Evolutionary conservation across 2,329 filamentous ascomycete genomes (phyloP), one percentile per base, ranked within the genome.

Genomic region (Aspergillus fumigatus): DNA sequence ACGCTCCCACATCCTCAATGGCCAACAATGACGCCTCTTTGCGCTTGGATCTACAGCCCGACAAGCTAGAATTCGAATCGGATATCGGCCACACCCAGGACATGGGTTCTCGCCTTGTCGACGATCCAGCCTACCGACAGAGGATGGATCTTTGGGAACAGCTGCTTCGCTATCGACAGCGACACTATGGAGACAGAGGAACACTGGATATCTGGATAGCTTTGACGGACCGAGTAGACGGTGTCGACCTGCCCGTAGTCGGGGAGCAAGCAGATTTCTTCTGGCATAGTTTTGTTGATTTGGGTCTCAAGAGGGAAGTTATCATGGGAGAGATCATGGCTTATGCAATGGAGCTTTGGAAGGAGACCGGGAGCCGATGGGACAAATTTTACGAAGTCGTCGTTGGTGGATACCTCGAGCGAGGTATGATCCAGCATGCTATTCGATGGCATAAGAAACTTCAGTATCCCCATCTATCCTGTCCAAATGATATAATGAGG

Each of bases 141-240:
- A 69, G 79, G 59, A 71, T 77, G 53, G 63, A 68, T n/a, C 66
- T 79, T 14, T 80, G 77, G 77, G 71, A 73, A 43, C 71, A 78
- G 47, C 61, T 80, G 26, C 66, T 80, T n/a, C 65, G 70, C 10
- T 76, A 75, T 58, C 72, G 75, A 26, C 74, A 75, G 58, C 74
- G 76, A 2, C 71, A 73, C 53, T 72, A 78, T 61, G 77, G 77
- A 10, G 68, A 74, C 26, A 60, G 71, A 49, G 77, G 77, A 4
- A 74, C 73, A 17, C 58, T 73, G 32, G 67, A 70, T 45, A 76
- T 79, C 35, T 79, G 73, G 71, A 65, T 71, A 49, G 74, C 71
- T 19, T 52, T 79, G 38, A 70, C 66, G 25, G 54, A 57, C 26
- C 69, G 75, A 51, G 58, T 66, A 23, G 58, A 60, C n/a, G 66